phyloP scores from a whole-genome alignment of 2,329 filamentous ascomycete genomes.

The Pyrenochaeta sp. region DNA sequence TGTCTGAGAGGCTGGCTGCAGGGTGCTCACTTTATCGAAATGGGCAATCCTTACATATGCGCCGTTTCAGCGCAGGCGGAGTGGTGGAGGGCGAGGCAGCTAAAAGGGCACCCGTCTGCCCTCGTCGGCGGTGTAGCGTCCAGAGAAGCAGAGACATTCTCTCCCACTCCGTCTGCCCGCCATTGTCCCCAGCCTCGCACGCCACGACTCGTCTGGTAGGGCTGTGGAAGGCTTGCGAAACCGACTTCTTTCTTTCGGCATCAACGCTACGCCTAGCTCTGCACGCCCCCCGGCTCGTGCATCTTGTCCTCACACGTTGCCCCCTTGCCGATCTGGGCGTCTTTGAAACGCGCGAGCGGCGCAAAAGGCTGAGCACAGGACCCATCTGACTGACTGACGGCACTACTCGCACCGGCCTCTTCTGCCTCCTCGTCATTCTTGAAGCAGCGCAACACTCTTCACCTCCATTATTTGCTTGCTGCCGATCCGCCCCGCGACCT shows the following conservation, averaged over 20 bases:
- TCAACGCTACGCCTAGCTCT: neutral
- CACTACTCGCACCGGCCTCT: conserved; percentile 9
- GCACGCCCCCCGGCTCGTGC: conserved; percentile 16
- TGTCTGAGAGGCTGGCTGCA: conserved; percentile 26
- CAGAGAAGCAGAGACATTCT: too few relatives aligned
- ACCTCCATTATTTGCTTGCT: neutral
- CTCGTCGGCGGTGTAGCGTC: neutral
- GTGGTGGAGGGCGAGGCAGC: conserved; percentile 1
- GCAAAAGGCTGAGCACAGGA: conserved; percentile 24
- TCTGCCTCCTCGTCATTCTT: conserved; percentile 4
- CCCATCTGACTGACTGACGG: conserved; percentile 10
- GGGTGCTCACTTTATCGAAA: conserved; percentile 21
- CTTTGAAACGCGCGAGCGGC: conserved; percentile 31
- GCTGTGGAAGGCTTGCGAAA: conserved; percentile 4
- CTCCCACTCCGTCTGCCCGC: neutral
- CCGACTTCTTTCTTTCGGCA: neutral
- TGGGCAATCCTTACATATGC: conserved; percentile 21
- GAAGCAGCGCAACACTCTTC: neutral
- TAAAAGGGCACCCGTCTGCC: conserved; percentile 14
- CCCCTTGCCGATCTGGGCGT: conserved; percentile 34
- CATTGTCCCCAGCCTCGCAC: too few relatives aligned
- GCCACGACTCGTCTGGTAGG: conserved; percentile 5
- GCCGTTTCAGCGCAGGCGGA: conserved; percentile 20
- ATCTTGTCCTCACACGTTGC: conserved; percentile 24
- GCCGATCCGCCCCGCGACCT: conserved; percentile 5